Percentiles rank a stretch among this genome's conserved stretches.
phyloP scores from a whole-genome alignment of 768 basidiomycete species.

The Hebeloma cylindrosporum region DNA sequence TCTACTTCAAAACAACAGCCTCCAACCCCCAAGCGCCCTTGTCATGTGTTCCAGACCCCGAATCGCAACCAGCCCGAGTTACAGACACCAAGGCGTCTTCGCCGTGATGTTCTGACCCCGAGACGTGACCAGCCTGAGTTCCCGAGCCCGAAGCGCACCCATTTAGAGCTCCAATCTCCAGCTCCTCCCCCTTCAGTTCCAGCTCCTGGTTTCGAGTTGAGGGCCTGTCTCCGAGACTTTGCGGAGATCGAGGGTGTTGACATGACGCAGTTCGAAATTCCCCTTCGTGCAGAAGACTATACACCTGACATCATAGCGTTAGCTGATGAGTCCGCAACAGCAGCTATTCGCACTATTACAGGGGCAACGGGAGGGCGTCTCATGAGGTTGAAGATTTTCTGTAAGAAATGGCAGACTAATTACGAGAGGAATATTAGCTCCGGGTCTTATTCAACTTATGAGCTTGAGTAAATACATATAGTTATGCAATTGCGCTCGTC shows the following conservation, averaged over 20 bases:
- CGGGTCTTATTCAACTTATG: too few relatives aligned
- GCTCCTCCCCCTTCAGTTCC: constrained; percentile 2
- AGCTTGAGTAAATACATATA: too few relatives aligned
- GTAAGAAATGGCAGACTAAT: constrained; percentile 13
- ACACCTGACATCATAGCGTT: constrained; percentile 5
- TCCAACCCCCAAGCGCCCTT: too few relatives aligned
- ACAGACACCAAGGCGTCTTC: too few relatives aligned
- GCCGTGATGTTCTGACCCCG: too few relatives aligned
- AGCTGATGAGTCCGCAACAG: constrained; percentile 3
- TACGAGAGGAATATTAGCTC: too few relatives aligned
- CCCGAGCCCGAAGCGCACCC: constrained; percentile 4
- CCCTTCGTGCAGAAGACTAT: constrained; percentile 2
- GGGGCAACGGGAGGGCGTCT: not conserved
- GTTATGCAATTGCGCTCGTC: too few relatives aligned
- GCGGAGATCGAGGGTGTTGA: constrained; percentile 9
- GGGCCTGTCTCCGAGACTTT: constrained; percentile 8
- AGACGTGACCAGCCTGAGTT: too few relatives aligned
- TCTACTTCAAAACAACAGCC: too few relatives aligned
- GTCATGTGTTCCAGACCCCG: too few relatives aligned
- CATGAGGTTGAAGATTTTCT: constrained; percentile 12
- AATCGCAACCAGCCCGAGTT: too few relatives aligned
- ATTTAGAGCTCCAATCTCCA: not conserved
- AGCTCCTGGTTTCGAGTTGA: constrained; percentile 4
- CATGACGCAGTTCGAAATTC: not conserved
- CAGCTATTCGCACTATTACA: not conserved